Evolutionary conservation across 23 red algal species (phyloP), one percentile per base, ranked within the genome.

Genomic region (Gracilaria caudata): DNA sequence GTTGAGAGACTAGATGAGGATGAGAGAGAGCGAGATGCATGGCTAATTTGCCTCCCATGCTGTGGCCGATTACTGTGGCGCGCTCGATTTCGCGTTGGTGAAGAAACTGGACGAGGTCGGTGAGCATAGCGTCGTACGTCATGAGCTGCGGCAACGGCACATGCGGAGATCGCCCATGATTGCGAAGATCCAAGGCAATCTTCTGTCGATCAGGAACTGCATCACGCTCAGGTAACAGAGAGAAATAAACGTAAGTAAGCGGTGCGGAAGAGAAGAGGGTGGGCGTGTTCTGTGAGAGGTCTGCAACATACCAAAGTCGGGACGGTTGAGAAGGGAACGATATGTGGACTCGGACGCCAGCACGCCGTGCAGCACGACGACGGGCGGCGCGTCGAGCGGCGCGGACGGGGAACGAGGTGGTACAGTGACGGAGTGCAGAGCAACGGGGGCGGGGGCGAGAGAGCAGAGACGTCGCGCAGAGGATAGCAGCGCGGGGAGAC

Each of bases 361-460:
- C 32, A 99, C 61, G 32, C 97, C 97, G 78, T 99, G 97, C 20
- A 99, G 35, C 58, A 99, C 58, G 37, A 95, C 45, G 20, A 99
- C 51, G 12, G 96, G 96, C 28, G 93, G 93, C 44, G 61, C 47
- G 0, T 92, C 86, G 11, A 93, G 92, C 64, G 28, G 30, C 30
- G 64, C 4, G 36, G 66, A 35, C 19, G 35, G 12, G 12, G 66
- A 3, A 6, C 17, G 17, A 1, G 66, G 66, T 21, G 66, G 20
- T 0, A 49, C 10, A 0, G 40, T 29, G 7, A 75, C 40, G 37
- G 70, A 33, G 39, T 49, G 39, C 14, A 49, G 43, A 7, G 20
- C 21, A 7, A 47, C 39, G 37, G 39, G 39, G 38, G 39, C 17
- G 21, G 29, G 39, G 4, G 24, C 8, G 38, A 23, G 21, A 21